Conservation (phyloP, 805 yeast species). For the Pichia thaimueangensis region DNA sequence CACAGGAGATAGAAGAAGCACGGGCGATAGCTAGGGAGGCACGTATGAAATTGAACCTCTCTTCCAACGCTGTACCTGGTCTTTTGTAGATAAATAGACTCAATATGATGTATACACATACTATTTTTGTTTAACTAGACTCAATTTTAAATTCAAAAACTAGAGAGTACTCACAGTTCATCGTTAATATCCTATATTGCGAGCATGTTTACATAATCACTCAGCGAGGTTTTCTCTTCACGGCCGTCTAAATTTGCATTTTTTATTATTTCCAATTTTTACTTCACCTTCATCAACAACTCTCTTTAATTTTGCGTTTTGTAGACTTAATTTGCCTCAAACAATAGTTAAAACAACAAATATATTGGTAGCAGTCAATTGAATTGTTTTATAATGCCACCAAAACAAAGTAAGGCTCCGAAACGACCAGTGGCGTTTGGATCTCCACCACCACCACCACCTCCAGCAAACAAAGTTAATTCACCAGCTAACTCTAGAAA, state of each 20-base stretch:
- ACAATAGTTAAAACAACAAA: too few species aligned
- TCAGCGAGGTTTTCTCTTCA: neutral
- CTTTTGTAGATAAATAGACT: constrained; percentile 2
- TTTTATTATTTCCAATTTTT: too few species aligned
- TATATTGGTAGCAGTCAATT: too few species aligned
- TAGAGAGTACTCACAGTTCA: too few species aligned
- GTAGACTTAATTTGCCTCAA: too few species aligned
- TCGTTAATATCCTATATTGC: too few species aligned
- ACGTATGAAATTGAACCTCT: constrained; percentile 40
- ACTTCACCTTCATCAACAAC: too few species aligned
- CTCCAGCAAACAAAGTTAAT: neutral
- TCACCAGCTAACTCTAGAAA: neutral
- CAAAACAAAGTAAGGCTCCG: constrained; percentile 3
- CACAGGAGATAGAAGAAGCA: constrained; percentile 86
- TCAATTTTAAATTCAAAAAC: too few species aligned
- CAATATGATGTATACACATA: too few species aligned
- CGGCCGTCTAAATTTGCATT: neutral
- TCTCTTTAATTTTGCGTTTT: neutral
- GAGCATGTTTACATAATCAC: neutral
- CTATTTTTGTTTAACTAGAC: too few species aligned
- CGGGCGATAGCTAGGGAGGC: constrained; percentile 77
- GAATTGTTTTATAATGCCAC: too few species aligned
- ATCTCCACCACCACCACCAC: constrained; percentile 2
- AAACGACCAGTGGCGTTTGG: neutral
- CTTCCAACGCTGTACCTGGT: neutral